Evolutionary conservation across 768 basidiomycete genomes (phyloP).

Genomic region (Atractiella rhizophila): DNA sequence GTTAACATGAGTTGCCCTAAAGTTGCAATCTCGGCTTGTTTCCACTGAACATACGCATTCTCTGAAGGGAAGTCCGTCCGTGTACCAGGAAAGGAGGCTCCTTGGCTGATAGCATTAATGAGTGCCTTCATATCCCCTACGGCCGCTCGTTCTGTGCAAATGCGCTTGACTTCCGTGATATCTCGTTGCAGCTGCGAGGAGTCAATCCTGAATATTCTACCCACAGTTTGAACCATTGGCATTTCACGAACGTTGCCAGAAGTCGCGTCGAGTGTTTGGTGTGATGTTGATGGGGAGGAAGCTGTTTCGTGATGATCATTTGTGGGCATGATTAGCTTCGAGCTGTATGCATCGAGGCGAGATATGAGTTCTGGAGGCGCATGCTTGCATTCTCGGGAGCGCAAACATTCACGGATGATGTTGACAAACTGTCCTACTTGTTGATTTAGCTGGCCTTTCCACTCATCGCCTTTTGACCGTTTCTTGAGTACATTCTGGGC

Average conservation of each 20-base stretch:
- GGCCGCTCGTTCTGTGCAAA: constrained; percentile 35
- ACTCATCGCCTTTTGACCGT: constrained; percentile 46
- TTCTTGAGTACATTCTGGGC: constrained; percentile 71
- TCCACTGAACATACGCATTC: constrained; percentile 62
- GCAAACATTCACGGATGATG: constrained; percentile 54
- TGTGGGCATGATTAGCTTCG: not conserved
- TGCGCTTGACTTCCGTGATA: constrained; percentile 36
- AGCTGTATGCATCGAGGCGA: constrained; percentile 52
- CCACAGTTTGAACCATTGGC: constrained; percentile 45
- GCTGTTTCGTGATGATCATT: not conserved
- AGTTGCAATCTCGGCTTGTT: constrained; percentile 49
- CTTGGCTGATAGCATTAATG: constrained; percentile 69
- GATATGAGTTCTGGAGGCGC: constrained; percentile 58
- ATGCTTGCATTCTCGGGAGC: constrained; percentile 34
- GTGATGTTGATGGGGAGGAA: constrained; percentile 22
- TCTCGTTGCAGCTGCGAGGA: constrained; percentile 44
- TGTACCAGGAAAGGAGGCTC: constrained; percentile 55
- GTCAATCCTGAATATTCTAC: constrained; percentile 46
- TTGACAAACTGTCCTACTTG: constrained; percentile 74
- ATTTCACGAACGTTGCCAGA: constrained; percentile 40
- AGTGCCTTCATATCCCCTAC: constrained; percentile 35
- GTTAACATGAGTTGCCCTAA: constrained; percentile 67
- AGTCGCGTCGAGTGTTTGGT: constrained; percentile 32
- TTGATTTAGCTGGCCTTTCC: constrained; percentile 78
- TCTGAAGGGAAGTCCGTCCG: constrained; percentile 66